A percentile compares a stretch with the other conserved stretches of the same genome.
These are phyloP conservation scores for Rhizopogon vesiculosus DNA, from an alignment of 768 basidiomycete species.

Conservation along the genomic window DNA sequence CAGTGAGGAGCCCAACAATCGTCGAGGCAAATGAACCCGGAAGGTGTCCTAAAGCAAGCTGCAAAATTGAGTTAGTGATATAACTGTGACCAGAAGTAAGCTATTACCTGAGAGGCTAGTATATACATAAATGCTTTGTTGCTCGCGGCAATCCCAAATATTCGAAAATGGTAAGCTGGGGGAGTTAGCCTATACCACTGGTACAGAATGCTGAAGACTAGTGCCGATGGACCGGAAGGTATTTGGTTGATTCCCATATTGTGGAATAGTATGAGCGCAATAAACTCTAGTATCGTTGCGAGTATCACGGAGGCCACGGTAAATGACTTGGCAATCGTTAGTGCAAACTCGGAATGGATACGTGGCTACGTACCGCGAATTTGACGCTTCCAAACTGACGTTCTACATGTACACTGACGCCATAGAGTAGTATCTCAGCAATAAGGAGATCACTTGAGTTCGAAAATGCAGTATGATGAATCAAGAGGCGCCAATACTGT, in stretches of 20 bases:
- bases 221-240: slow-evolving; percentile 68
- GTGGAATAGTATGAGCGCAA: slow-evolving; percentile 60
- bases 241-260: slow-evolving; percentile 68
- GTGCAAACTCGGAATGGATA: neutral
- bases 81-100: neutral
- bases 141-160: slow-evolving; percentile 68
- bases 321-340: slow-evolving; percentile 58
- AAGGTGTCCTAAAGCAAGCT: slow-evolving; percentile 67
- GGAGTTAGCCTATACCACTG: slow-evolving; percentile 81
- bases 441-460: slow-evolving; percentile 86
- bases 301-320: slow-evolving; percentile 61
- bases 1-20: slow-evolving; percentile 60
- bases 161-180: slow-evolving; percentile 64
- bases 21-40: slow-evolving; percentile 65
- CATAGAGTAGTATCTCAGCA: slow-evolving; percentile 69
- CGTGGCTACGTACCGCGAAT: slow-evolving; percentile 61
- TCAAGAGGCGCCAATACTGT: slow-evolving; percentile 82
- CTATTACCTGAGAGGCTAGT: slow-evolving; percentile 62
- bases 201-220: slow-evolving; percentile 79
- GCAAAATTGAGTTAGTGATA: slow-evolving; percentile 5
- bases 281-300: slow-evolving; percentile 64
- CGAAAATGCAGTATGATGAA: slow-evolving; percentile 71
- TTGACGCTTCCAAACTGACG: slow-evolving; percentile 85
- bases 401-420: slow-evolving; percentile 67
- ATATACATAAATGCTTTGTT: slow-evolving; percentile 76